Evolutionary conservation across 352 stramenopile species (phyloP), one percentile per base, ranked within the genome.

Genomic region (Pseudoperonospora humuli): DNA sequence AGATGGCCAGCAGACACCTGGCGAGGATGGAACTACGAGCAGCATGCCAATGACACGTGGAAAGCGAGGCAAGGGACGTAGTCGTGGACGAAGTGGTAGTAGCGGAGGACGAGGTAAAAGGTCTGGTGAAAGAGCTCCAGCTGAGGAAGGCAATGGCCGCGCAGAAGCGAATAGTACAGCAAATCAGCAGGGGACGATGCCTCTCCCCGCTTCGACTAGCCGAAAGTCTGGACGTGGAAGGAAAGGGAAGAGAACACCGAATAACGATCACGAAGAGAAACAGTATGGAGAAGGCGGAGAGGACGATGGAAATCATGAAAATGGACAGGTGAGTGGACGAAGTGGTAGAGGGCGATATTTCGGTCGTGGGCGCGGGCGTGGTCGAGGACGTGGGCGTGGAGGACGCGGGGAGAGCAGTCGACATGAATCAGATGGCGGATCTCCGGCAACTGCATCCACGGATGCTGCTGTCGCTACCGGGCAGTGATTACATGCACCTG

Each of bases 1-100:
- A n/a, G 41, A 52, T 19, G 49, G 49, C 1, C 42, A 54, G 26
- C 37, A 57, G 18, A 45, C 24, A 10, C 45, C 38, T 28, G 48
- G 32, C 13, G 60, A 41, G 20, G 41, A 51, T 8, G 44, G 41
- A 29, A 38, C 26, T 24, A 31, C 29, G 6, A 23, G 7, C 13
- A 40, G 25, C 7, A 56, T 50, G 4, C 51, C 39, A 17, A 62
- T 35, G n/a, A 60, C 19, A 3, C 57, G 46, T 19, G 58, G 58
- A 11, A 68, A 67, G 28, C 48, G 59, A 51, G 62, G 58, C 2
- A 69, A 67, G 47, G 70, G 70, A 31, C 49, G 64, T 38, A 57
- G 62, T 24, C 45, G 67, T 43, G 58, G 58, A 21, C 54, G 61
- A 37, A 65, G 39, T 17, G 32, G 44, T 18, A 62, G 51, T 40